Conservation (phyloP, 2,329 filamentous ascomycete genomes). For the Aspergillus awamori region DNA sequence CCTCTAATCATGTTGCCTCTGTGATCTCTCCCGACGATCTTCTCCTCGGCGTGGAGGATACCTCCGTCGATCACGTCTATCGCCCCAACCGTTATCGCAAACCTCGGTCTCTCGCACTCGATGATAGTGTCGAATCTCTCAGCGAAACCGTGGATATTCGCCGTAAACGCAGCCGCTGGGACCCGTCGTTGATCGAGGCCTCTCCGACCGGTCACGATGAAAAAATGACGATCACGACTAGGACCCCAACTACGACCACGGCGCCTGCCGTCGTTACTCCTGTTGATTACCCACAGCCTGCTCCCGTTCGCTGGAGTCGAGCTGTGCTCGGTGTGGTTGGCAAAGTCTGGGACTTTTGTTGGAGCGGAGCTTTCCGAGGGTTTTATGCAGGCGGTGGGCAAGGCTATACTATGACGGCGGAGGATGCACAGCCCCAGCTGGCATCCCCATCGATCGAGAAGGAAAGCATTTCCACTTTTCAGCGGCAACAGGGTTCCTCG, state of each 20-base stretch:
- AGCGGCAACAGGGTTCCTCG: constrained; percentile 22
- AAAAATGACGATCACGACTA: constrained; percentile 18
- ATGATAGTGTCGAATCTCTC: constrained; percentile 31
- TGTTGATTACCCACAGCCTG: constrained; percentile 13
- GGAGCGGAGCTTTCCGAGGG: constrained; percentile 69
- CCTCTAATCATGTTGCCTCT: constrained; percentile 41
- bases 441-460: constrained; percentile 26
- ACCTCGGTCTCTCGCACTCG: constrained; percentile 29
- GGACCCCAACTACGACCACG: constrained; percentile 15
- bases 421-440: constrained; percentile 9
- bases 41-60: constrained; percentile 35
- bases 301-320: constrained; percentile 41
- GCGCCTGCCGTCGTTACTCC: not conserved
- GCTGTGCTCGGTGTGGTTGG: constrained; percentile 52
- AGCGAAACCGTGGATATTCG: constrained; percentile 25
- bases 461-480: constrained; percentile 5
- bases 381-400: constrained; percentile 84
- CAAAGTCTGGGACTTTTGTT: constrained; percentile 85
- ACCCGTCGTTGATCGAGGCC: constrained; percentile 29
- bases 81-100: constrained; percentile 47
- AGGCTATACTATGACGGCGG: constrained; percentile 62
- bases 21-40: constrained; percentile 18
- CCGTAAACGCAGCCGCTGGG: constrained; percentile 39
- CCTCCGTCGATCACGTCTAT: constrained; percentile 31
- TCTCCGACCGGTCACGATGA: constrained; percentile 27